Evolutionary conservation across 2,329 filamentous ascomycete genomes (phyloP).

Genomic region (Botryotinia convoluta): DNA sequence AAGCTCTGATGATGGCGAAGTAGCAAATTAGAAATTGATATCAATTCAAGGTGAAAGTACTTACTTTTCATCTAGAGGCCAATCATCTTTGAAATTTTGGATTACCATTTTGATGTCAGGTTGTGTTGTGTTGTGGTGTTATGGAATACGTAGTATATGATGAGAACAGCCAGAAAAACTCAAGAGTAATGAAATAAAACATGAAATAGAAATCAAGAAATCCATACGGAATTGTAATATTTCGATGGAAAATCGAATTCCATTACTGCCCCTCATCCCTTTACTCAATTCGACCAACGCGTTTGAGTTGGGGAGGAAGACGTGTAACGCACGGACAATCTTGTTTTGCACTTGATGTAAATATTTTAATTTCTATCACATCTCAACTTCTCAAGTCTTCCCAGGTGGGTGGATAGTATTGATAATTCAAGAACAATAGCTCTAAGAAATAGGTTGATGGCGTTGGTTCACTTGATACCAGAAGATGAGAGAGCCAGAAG

Average conservation of each 20-base stretch:
- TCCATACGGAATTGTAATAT: neutral
- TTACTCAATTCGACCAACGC: neutral
- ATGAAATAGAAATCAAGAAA: too few relatives aligned
- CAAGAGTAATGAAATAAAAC: neutral
- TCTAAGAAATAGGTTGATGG: neutral
- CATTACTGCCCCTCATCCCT: neutral
- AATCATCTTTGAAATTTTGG: slow-evolving; percentile 2
- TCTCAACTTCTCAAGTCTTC: neutral
- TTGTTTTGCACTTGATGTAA: neutral
- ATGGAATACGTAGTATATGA: neutral
- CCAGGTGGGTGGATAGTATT: neutral
- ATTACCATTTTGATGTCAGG: neutral
- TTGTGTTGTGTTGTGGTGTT: neutral
- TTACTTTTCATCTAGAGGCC: slow-evolving; percentile 16
- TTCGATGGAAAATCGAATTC: neutral
- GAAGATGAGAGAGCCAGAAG: neutral
- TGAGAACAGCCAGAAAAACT: neutral
- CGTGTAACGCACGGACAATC: neutral
- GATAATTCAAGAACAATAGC: neutral
- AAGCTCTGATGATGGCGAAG: neutral
- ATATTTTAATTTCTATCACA: neutral
- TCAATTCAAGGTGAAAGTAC: neutral
- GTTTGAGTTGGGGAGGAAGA: neutral
- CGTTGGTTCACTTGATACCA: neutral
- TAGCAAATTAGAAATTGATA: neutral